Base-by-base conservation (phyloP, 208 protist species). In the Trypanosoma lewisi region DNA sequence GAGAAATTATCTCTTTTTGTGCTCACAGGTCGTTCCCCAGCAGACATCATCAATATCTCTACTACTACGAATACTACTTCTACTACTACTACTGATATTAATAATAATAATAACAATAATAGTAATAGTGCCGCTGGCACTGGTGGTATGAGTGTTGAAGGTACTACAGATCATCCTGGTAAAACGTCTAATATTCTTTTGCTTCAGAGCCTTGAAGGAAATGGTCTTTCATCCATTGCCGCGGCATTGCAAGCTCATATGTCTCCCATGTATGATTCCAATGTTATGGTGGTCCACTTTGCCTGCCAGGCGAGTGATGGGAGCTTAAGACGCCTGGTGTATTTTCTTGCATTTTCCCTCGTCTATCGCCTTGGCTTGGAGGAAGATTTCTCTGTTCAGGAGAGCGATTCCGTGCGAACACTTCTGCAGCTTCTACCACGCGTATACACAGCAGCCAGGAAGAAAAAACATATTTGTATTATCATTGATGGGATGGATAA, bases 401-500 rank as follows among this genome's bases (percentile, higher is more conserved):
- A 85, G 47, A 78, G 58, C 27, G 85, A 87, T 41, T 61, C 80
- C 4, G 66, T 79, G 14, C 56, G 64, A 9, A 63, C 68, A 2
- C 70, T 94, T 16, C 62, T 94, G 17, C 73, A 82, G 19, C 54
- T 74, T 21, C 65, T 94, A 30, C 72, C 83, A 14, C 70, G 72
- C 21, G 56, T 87, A 11, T 88, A 91, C 65, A 59, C 36, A 5
- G 75, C 72, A 2, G 54, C 84, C 12, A 63, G 75, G 16, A 79
- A 71, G 30, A 78, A 70, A 17, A 54, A 31, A 25, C 56, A 75
- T 42, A 19, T 73, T 33, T 67, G 50, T 34, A 31, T 92, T 9
- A 60, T 91, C 6, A 78, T 92, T 19, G 85, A 95, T 47, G 79
- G 75, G 23, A 75, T 91, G 7, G 82, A 94, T 42, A 83, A 73